Evolutionary conservation across 2,329 filamentous ascomycete species (phyloP), one percentile per base, ranked within the genome.

Genomic region (Talaromyces pinophilus): DNA sequence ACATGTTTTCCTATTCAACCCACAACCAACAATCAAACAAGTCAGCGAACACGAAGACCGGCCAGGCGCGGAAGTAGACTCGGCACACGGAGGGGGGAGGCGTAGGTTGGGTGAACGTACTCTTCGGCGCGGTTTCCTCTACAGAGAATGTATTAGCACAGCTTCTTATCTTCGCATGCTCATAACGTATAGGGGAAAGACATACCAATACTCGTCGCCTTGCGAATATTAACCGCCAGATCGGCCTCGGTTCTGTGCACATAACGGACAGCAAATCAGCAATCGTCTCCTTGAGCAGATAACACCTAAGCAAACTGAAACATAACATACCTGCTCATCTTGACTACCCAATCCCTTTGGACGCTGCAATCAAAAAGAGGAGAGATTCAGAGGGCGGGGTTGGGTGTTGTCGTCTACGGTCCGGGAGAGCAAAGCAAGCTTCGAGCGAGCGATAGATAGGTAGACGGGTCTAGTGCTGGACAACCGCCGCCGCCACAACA

Each of bases 1-100:
- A 99, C 95, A 91, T 99, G 95, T 82, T 99, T 99, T 68, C 86
- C 87, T 86, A 74, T 44, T 63, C 65, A 25, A 25, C 25, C 25
- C 25, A 25, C 25, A 25, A 25, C 25, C 25, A 25, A 25, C 25
- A 25, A 25, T 25, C 2, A 25, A 25, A 25, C 25, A 25, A 25
- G 25, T 60, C 30, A 66, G 59, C 35, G 46, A 40, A 33, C 30
- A 33, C 38, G 10, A 30, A n/a, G 44, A 60, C 42, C 33, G 57
- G 35, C 33, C 17, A 13, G 38, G 35, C 22, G 38, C 38, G 40
- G 40, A 46, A 46, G n/a, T 30, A 46, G 22, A 44, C 25, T 57
- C 54, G 33, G 25, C 28, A 33, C 15, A 28, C 28, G 28, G 33
- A 63, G 46, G 30, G 40, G 25, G 48, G 54, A 57, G 38, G 44